phyloP scores from a whole-genome alignment of 2,329 filamentous ascomycete species.

The Arthrobotrys sphaeroides region DNA sequence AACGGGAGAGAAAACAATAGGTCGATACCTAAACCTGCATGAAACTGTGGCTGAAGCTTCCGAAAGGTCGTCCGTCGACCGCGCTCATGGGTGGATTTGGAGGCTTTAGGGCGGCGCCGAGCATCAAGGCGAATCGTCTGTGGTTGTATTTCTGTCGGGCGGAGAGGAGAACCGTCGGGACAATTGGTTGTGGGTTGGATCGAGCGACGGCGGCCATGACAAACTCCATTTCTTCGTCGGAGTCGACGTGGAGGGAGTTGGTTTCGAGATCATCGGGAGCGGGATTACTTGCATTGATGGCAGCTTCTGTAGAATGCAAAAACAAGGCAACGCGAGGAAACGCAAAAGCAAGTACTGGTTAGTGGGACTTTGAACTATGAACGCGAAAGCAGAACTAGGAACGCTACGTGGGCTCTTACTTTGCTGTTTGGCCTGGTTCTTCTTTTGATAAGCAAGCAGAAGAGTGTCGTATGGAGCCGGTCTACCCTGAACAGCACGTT shows the following conservation, averaged over 20 bases:
- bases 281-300: slow-evolving; percentile 91
- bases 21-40: slow-evolving; percentile 30
- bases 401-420: slow-evolving; percentile 69
- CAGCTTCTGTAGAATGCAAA: slow-evolving; percentile 72
- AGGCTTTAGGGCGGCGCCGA: slow-evolving; percentile 71
- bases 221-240: slow-evolving; percentile 89
- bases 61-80: slow-evolving; percentile 30
- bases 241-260: slow-evolving; percentile 83
- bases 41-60: slow-evolving; percentile 44
- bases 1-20: neutral
- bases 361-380: slow-evolving; percentile 19
- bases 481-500: slow-evolving; percentile 84
- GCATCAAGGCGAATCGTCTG: slow-evolving; percentile 71
- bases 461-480: slow-evolving; percentile 93
- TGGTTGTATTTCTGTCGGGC: slow-evolving; percentile 73
- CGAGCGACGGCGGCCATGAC: slow-evolving; percentile 83
- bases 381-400: neutral
- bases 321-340: slow-evolving; percentile 54
- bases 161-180: slow-evolving; percentile 72
- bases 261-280: slow-evolving; percentile 85
- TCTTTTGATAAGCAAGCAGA: slow-evolving; percentile 88
- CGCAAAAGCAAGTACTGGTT: slow-evolving; percentile 30
- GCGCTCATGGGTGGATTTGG: slow-evolving; percentile 47
- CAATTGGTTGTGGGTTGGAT: slow-evolving; percentile 80
- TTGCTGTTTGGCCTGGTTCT: slow-evolving; percentile 98